These are phyloP conservation scores for Aspergillus uvarum DNA, from an alignment of 2,329 filamentous ascomycete species.

Conservation along the genomic window DNA sequence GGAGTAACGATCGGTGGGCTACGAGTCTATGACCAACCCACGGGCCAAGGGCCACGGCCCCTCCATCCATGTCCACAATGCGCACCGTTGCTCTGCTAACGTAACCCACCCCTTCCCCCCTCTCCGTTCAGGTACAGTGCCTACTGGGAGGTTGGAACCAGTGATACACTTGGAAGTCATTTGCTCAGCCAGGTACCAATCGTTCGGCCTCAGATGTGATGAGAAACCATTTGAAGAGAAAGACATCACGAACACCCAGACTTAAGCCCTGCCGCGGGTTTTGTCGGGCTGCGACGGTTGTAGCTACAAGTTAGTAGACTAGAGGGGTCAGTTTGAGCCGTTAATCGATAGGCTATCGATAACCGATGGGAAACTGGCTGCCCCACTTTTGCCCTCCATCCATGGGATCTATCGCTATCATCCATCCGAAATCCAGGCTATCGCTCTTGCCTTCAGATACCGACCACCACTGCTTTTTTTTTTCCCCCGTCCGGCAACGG, in stretches of 20 bases:
- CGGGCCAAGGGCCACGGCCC: too few relatives aligned
- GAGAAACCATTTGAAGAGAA: slow-evolving; percentile 2
- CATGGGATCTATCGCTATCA: background rate
- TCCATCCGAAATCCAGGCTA: too few relatives aligned
- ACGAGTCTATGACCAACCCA: background rate
- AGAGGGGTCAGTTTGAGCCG: slow-evolving; percentile 10
- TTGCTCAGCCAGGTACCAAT: slow-evolving; percentile 15
- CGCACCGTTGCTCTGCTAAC: background rate
- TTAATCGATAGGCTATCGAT: slow-evolving; percentile 18
- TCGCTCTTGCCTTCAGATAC: slow-evolving; percentile 4
- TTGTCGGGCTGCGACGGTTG: background rate
- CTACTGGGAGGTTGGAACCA: background rate
- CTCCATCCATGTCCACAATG: background rate
- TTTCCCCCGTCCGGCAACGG: too few relatives aligned
- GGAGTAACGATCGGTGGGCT: background rate
- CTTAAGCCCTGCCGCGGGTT: background rate
- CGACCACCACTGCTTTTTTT: background rate
- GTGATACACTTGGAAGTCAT: too few relatives aligned
- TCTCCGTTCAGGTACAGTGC: slow-evolving; percentile 15
- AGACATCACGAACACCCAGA: background rate
- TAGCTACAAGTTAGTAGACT: background rate
- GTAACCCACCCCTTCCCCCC: background rate
- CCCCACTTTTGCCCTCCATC: slow-evolving; percentile 4
- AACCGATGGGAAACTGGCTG: slow-evolving; percentile 3
- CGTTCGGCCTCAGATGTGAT: slow-evolving; percentile 13